These are phyloP conservation scores for Trichoderma simmonsii DNA, from an alignment of 2,329 filamentous ascomycete species.

Conservation along the genomic window DNA sequence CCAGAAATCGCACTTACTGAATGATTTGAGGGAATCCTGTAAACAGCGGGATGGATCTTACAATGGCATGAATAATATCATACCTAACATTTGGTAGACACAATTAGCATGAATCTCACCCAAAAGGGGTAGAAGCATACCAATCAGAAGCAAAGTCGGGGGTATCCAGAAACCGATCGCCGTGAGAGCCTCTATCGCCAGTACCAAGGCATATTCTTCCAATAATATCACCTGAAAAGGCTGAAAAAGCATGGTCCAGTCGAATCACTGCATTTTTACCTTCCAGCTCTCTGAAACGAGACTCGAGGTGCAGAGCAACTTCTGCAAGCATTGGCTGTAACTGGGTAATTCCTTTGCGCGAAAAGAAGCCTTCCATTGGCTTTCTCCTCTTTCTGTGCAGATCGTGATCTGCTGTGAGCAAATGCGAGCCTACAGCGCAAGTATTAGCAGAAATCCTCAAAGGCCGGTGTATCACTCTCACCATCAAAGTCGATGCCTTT, in stretches of 20 bases:
- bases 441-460: background rate
- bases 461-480: fast-evolving
- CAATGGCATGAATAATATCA: background rate
- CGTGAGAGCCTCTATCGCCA: background rate
- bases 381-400: background rate
- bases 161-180: background rate
- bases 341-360: background rate
- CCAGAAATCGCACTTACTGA: background rate
- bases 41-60: background rate
- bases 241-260: background rate
- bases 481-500: background rate
- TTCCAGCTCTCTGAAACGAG: background rate
- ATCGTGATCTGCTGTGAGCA: background rate
- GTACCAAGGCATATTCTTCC: background rate
- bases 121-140: background rate
- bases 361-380: background rate
- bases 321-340: background rate
- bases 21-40: background rate
- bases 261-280: background rate
- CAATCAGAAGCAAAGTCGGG: background rate
- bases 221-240: background rate
- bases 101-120: background rate
- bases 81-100: background rate
- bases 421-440: background rate
- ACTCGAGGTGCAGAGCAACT: background rate